phyloP scores from a whole-genome alignment of 345 rosid species.

The Eucalyptus globulus region DNA sequence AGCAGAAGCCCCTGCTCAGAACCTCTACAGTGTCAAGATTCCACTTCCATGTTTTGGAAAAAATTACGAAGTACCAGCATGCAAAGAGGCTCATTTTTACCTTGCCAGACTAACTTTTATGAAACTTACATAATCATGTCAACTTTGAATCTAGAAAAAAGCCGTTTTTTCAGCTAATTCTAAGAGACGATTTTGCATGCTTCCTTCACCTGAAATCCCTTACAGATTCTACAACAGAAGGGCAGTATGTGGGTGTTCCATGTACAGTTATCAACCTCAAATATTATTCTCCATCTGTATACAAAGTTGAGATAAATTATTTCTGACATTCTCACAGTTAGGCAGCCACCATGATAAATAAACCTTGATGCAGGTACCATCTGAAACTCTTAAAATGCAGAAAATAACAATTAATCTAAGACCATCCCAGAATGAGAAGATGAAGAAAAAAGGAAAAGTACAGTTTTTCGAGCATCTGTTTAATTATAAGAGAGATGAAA shows the following conservation, averaged over 20 bases:
- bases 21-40: not conserved
- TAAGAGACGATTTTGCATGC: not conserved
- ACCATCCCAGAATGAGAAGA: not conserved
- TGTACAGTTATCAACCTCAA: not conserved
- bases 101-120: not conserved
- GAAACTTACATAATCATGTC: not conserved
- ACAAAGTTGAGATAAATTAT: not conserved
- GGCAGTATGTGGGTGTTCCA: not conserved
- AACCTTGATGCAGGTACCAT: not conserved
- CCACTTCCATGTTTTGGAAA: not conserved
- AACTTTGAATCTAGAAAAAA: not conserved
- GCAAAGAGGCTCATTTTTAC: not conserved
- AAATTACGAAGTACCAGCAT: not conserved
- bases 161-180: not conserved
- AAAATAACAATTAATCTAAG: not conserved
- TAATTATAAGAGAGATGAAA: not conserved
- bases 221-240: not conserved
- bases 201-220: not conserved
- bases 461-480: not conserved
- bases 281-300: not conserved
- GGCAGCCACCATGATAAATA: not conserved
- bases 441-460: not conserved
- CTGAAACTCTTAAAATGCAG: not conserved
- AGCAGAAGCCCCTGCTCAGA: slow-evolving; percentile 13
- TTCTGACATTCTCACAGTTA: not conserved